Evolutionary conservation across 2,329 filamentous ascomycete species (phyloP).

Genomic region (Diaporthe vexans): DNA sequence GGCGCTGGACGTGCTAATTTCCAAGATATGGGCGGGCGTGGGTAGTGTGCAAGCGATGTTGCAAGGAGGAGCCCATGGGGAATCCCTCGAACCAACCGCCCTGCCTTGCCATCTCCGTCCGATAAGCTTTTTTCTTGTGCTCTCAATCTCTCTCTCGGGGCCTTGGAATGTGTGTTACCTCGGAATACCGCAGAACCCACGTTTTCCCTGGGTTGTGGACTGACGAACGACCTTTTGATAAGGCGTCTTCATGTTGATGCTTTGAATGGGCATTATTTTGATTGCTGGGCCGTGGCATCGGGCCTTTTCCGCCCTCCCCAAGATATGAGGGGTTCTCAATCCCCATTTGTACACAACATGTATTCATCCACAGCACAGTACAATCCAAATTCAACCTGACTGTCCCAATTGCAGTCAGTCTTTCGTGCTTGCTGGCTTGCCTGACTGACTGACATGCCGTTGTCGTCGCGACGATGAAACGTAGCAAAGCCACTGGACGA

Average conservation of each 20-base stretch:
- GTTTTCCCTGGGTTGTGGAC: background rate
- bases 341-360: background rate
- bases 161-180: conserved; percentile 22
- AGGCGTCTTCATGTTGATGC: background rate
- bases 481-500: conserved; percentile 29
- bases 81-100: conserved; percentile 7
- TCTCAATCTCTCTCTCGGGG: too few relatives aligned
- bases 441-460: background rate
- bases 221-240: too few relatives aligned
- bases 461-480: conserved; percentile 23
- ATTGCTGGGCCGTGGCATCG: conserved; percentile 7
- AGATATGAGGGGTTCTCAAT: background rate
- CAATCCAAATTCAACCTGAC: too few relatives aligned
- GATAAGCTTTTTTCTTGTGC: conserved; percentile 19
- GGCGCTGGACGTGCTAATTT: conserved; percentile 23
- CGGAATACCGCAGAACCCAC: background rate
- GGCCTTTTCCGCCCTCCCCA: conserved; percentile 17
- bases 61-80: background rate
- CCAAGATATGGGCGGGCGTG: background rate
- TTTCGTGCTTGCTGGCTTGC: background rate
- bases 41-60: background rate
- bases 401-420: background rate
- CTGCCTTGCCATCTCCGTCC: conserved; percentile 9
- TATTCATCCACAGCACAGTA: background rate
- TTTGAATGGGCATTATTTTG: background rate